phyloP scores from a whole-genome alignment of 2,329 filamentous ascomycete species.

The Dothideomycetes sp. region DNA sequence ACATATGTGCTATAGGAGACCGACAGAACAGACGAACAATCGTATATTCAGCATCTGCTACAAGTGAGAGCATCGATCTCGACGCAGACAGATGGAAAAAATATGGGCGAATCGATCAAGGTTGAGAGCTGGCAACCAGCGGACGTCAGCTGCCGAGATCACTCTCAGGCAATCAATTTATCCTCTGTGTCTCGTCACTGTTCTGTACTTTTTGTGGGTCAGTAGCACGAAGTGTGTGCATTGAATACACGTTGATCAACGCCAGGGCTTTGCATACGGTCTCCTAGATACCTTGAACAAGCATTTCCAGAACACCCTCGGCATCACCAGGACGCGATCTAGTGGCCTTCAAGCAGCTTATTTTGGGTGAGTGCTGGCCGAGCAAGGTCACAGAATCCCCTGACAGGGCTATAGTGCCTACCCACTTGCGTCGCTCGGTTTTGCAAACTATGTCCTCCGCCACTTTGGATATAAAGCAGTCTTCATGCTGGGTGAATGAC shows the following conservation, averaged over 20 bases:
- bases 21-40: no score
- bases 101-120: no score
- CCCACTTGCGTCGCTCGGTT: constrained; percentile 36
- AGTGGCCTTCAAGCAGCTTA: constrained; percentile 39
- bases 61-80: no score
- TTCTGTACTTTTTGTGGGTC: constrained; percentile 57
- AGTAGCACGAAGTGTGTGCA: no score
- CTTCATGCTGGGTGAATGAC: no score
- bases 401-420: constrained; percentile 32
- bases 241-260: no score
- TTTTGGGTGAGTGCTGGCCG: constrained; percentile 27
- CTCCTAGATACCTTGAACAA: constrained; percentile 44
- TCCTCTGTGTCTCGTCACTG: constrained; percentile 54
- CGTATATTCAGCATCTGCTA: no score
- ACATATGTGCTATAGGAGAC: no score
- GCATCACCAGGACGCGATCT: constrained; percentile 32
- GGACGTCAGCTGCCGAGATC: no score
- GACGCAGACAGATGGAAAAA: no score
- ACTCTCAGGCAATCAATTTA: constrained; percentile 56
- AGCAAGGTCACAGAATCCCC: no score
- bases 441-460: constrained; percentile 37
- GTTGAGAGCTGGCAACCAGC: no score
- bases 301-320: constrained; percentile 34
- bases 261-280: constrained; percentile 46
- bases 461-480: constrained; percentile 36